A percentile compares a stretch with the other conserved stretches of the same genome.
phyloP scores from a whole-genome alignment of 768 basidiomycete genomes.

The Artomyces pyxidatus region DNA sequence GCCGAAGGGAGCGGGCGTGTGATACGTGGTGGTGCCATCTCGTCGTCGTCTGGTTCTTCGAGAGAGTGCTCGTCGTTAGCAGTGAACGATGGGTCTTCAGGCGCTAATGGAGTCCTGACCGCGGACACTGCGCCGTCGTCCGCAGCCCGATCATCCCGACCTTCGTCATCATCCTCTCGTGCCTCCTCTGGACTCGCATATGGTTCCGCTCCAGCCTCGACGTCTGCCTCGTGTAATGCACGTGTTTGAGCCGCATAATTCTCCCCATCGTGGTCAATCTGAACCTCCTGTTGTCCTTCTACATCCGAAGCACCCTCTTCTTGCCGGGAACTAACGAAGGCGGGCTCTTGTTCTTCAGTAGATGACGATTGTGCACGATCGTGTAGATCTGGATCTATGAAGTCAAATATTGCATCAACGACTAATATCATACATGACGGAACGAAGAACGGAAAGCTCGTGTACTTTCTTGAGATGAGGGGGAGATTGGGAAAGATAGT shows the following conservation, averaged over 20 bases:
- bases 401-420: not conserved
- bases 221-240: slow-evolving; percentile 10
- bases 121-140: not conserved
- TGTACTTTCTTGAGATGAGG: no score
- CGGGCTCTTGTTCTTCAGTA: not conserved
- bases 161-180: slow-evolving; percentile 5
- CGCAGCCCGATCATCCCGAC: not conserved
- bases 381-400: not conserved
- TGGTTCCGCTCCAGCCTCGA: not conserved
- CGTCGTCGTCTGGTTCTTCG: slow-evolving; percentile 20
- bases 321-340: no score
- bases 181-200: not conserved
- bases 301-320: not conserved
- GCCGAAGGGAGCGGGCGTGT: slow-evolving; percentile 26
- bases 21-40: slow-evolving; percentile 25
- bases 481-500: slow-evolving; percentile 1
- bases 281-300: not conserved
- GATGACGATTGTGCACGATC: not conserved
- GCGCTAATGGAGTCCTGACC: not conserved
- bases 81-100: not conserved
- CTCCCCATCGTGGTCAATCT: not conserved
- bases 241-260: slow-evolving; percentile 8
- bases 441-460: not conserved
- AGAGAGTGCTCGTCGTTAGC: slow-evolving; percentile 17
- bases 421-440: not conserved